Evolutionary conservation across 1,284 basidiomycete genomes (phyloP), one percentile per base, ranked within the genome.

Genomic region (Earliella scabrosa): DNA sequence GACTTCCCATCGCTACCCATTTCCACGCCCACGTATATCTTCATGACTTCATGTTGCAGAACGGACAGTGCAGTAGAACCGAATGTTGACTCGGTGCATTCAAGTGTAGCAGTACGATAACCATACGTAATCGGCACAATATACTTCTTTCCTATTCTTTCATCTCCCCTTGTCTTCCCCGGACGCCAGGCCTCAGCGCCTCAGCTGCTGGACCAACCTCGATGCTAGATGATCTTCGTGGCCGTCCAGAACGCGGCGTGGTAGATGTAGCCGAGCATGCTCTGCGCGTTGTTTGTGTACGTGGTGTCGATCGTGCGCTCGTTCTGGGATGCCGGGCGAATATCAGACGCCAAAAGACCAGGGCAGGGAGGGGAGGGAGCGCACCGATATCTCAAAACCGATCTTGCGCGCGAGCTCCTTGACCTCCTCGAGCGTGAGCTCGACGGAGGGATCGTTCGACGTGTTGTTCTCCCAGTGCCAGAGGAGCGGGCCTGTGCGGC

Each of bases 401-500:
- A 98, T 82, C 50, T 78, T 76, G 24, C 79, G 76, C 0, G 89
- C 88, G 2, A 98, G 81, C 1, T 75, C 74, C 66, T 96, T 93
- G 40, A 98, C 82, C 68, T 98, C 95, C 58, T 94, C 90, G 24
- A 98, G 77, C 64, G 89, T 91, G 16, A 98, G 79, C 74, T 98
- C 97, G 50, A 98, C 82, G 9, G 90, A 94, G 6, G 88, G 83
- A 54, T 95, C 93, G 62, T 85, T 85, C 8, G 87, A 85, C 35
- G 74, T 81, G 66, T 91, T 92, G 72, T 95, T 95, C 70, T 98
- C 95, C 75, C 89, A 98, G 71, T 99, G 96, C 96, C 97, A 99
- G 26, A 98, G 76, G 1, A 98, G 76, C 0, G 97, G 97, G 1
- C 97, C 95, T 86, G 63, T 45, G 53, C 59, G 62, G 16, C 8